A percentile compares a stretch with the other conserved stretches of the same genome.
Evolutionary conservation across 441 rosid genomes (phyloP).

Genomic region (Daphne laureola): DNA sequence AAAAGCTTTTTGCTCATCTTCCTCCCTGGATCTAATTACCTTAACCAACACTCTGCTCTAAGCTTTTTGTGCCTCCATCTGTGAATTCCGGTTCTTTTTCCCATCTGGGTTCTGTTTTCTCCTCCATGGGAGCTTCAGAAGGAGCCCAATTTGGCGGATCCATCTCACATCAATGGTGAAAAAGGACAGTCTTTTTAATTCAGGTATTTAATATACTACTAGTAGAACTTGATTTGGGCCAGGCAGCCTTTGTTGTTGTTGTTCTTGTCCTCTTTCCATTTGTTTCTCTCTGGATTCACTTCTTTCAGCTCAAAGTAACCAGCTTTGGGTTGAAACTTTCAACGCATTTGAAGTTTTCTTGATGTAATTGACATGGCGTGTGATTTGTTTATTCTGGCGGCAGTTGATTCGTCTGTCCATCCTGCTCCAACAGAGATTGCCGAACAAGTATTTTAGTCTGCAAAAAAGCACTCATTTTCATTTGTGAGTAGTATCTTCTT

Average conservation of each 20-base stretch:
- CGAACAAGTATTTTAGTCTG: conserved; percentile 6
- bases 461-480: too few species aligned
- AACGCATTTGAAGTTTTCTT: background rate
- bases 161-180: conserved; percentile 11
- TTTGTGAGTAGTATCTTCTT: too few species aligned
- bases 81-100: too few species aligned
- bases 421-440: conserved; percentile 15
- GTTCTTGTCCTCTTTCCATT: too few species aligned
- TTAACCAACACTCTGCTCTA: too few species aligned
- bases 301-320: background rate
- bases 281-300: background rate
- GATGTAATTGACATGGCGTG: conserved; percentile 4
- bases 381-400: conserved; percentile 23
- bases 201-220: conserved; percentile 19
- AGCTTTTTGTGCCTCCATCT: too few species aligned
- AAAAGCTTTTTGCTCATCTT: background rate
- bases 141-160: too few species aligned
- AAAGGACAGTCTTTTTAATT: conserved; percentile 11
- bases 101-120: too few species aligned
- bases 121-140: too few species aligned
- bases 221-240: too few species aligned
- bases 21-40: conserved; percentile 3
- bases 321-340: conserved; percentile 21
- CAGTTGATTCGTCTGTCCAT: conserved; percentile 22
- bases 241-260: too few species aligned